Percentiles rank a stretch among this genome's conserved stretches.
Evolutionary conservation across 768 basidiomycete species (phyloP).

Genomic region (Crepidotus variabilis): DNA sequence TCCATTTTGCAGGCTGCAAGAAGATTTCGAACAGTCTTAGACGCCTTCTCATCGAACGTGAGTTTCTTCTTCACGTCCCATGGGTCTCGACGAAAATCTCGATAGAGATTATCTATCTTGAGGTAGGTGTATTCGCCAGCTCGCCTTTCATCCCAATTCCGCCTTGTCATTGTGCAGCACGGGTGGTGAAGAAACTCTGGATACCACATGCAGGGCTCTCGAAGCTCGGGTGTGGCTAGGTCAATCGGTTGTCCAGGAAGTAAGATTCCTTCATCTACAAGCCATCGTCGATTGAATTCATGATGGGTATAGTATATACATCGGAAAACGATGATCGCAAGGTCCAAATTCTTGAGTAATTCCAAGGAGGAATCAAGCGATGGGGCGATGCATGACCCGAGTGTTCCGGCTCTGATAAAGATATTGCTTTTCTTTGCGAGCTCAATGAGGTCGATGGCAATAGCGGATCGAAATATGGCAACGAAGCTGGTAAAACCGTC

Average conservation of each 20-base stretch:
- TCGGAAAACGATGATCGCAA: constrained; percentile 25
- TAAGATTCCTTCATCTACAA: constrained; percentile 9
- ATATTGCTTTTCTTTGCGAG: not conserved
- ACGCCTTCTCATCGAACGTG: constrained; percentile 26
- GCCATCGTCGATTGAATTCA: constrained; percentile 4
- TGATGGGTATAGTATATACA: constrained; percentile 16
- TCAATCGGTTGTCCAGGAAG: not conserved
- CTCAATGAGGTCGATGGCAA: not conserved
- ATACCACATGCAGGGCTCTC: constrained; percentile 26
- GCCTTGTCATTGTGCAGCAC: constrained; percentile 20
- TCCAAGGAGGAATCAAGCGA: not conserved
- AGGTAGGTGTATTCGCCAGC: constrained; percentile 12
- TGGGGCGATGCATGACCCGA: not conserved
- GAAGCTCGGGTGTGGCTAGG: not conserved
- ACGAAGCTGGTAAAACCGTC: not conserved
- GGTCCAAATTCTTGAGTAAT: constrained; percentile 3
- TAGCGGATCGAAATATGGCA: not conserved
- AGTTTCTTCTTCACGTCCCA: constrained; percentile 21
- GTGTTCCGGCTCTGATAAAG: not conserved
- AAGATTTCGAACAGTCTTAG: constrained; percentile 24
- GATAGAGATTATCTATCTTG: constrained; percentile 7
- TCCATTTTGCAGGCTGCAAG: constrained; percentile 27
- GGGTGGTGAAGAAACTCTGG: constrained; percentile 31
- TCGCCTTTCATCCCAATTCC: constrained; percentile 1
- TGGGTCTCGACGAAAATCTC: constrained; percentile 9